These are phyloP conservation scores for Eudorina sp. DNA, from an alignment of 139 green algal genomes.

Conservation along the genomic window DNA sequence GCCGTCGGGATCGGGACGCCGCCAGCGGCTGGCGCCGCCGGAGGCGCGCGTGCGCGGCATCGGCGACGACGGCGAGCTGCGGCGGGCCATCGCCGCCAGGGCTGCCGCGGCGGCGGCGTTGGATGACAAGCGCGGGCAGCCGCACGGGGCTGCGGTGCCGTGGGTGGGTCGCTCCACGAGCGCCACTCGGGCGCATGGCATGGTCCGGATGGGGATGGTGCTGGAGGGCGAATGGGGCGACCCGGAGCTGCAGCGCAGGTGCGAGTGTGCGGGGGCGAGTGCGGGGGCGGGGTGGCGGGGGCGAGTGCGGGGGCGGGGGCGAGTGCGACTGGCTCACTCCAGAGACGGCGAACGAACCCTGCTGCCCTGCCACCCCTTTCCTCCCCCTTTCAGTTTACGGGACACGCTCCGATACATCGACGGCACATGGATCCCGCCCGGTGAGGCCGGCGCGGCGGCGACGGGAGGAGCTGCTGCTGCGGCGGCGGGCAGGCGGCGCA, in stretches of 20 bases:
- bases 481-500: background rate
- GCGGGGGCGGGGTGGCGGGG: background rate
- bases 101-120: background rate
- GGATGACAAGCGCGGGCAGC: too few species aligned
- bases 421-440: background rate
- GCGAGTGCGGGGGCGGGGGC: background rate
- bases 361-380: background rate
- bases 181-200: background rate
- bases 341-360: too few species aligned
- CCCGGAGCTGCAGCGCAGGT: constrained; percentile 7
- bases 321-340: background rate
- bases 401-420: background rate
- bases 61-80: background rate
- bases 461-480: background rate
- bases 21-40: constrained; percentile 17
- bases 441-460: background rate
- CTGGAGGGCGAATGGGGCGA: constrained; percentile 36
- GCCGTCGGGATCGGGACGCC: too few species aligned
- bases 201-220: background rate
- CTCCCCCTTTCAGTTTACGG: background rate
- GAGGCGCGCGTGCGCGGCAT: constrained; percentile 16
- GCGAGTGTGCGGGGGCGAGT: background rate
- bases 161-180: background rate
- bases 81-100: background rate
- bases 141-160: background rate